These are phyloP conservation scores for Tricholomella constricta DNA, from an alignment of 768 basidiomycete genomes.

Conservation along the genomic window DNA sequence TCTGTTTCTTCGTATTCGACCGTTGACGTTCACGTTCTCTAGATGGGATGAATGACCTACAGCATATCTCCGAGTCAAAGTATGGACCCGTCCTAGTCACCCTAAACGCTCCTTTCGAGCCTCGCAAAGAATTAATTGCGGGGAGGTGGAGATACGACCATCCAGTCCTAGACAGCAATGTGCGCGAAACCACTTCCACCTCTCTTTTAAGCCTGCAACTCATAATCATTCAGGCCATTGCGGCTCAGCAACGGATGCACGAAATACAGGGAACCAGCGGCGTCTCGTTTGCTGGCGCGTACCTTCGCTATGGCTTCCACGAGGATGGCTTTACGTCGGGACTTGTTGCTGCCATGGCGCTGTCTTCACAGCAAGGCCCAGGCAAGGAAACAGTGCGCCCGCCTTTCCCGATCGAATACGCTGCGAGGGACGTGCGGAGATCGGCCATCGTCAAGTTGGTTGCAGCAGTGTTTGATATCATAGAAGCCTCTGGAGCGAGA, in stretches of 20 bases:
- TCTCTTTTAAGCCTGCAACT: neutral
- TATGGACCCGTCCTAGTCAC: conserved; percentile 72
- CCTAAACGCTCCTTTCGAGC: conserved; percentile 70
- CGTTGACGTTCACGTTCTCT: neutral
- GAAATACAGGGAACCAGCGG: conserved; percentile 63
- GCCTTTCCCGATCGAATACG: conserved; percentile 45
- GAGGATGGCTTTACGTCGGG: conserved; percentile 72
- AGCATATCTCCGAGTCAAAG: conserved; percentile 55
- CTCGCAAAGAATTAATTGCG: conserved; percentile 43
- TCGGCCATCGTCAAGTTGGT: conserved; percentile 18
- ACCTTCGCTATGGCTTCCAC: conserved; percentile 79
- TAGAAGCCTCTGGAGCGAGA: conserved; percentile 39
- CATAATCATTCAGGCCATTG: conserved; percentile 44
- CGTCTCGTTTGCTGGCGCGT: conserved; percentile 71
- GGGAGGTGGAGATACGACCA: conserved; percentile 68
- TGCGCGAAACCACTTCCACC: conserved; percentile 22
- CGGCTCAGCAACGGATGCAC: conserved; percentile 52
- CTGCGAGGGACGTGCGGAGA: conserved; percentile 29
- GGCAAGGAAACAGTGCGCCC: conserved; percentile 31
- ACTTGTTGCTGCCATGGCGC: conserved; percentile 33
- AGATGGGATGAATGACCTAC: conserved; percentile 80
- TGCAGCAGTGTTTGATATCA: conserved; percentile 38
- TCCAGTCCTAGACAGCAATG: conserved; percentile 60
- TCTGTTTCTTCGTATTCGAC: neutral
- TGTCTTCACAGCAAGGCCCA: conserved; percentile 11